phyloP scores from a whole-genome alignment of 2,329 filamentous ascomycete species.

The Aspergillus flavus region DNA sequence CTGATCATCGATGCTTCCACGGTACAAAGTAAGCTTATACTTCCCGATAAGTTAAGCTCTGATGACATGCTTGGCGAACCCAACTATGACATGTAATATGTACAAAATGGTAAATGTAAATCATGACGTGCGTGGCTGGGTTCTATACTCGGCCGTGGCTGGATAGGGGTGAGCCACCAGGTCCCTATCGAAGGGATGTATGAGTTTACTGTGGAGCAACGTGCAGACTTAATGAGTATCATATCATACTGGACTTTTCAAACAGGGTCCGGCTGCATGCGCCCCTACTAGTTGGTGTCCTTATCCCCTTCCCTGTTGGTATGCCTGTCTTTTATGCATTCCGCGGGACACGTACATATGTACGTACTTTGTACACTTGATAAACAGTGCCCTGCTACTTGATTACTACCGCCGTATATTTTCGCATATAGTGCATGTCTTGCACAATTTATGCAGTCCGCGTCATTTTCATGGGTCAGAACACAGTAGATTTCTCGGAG shows the following conservation, averaged over 20 bases:
- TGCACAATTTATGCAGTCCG: neutral
- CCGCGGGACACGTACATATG: neutral
- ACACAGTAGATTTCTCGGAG: neutral
- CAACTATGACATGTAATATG: neutral
- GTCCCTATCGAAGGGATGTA: neutral
- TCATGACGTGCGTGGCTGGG: neutral
- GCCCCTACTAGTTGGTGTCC: too few species aligned
- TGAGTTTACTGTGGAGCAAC: neutral
- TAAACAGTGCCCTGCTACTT: neutral
- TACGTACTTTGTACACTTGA: too few species aligned
- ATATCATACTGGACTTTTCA: neutral
- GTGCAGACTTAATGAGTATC: neutral
- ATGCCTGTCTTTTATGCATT: neutral
- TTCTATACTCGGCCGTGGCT: neutral
- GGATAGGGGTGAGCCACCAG: neutral
- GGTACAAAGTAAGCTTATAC: neutral
- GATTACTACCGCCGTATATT: neutral
- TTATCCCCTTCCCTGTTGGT: neutral
- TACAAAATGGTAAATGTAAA: neutral
- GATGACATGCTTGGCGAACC: conserved; percentile 1
- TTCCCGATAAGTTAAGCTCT: neutral
- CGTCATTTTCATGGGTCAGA: neutral
- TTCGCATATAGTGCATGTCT: neutral
- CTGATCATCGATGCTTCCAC: neutral
- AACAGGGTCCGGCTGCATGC: neutral